A percentile compares a stretch with the other conserved stretches of the same genome.
Conservation (phyloP, 306 rosid genomes). For the Benincasa hispida region DNA sequence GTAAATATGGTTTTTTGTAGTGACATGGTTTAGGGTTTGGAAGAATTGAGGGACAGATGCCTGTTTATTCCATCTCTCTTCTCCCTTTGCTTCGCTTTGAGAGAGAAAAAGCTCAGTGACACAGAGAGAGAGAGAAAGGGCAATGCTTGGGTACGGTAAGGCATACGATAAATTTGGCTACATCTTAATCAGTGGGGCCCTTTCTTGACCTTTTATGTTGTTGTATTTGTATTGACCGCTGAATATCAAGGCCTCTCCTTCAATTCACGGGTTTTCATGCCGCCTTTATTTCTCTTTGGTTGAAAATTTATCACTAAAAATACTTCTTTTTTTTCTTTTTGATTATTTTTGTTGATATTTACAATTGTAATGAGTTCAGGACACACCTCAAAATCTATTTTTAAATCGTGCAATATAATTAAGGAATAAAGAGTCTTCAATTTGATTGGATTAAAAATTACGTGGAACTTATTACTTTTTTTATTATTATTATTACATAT, state of each 20-base stretch:
- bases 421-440: no score
- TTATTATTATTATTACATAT: no score
- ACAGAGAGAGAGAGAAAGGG: neutral
- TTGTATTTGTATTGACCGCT: neutral
- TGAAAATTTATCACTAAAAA: no score
- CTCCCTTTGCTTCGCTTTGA: no score
- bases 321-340: no score
- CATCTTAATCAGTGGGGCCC: neutral
- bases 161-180: neutral
- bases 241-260: no score
- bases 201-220: neutral
- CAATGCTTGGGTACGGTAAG: neutral
- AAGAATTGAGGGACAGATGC: constrained; percentile 1
- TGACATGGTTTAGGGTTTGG: neutral
- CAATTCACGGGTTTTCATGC: neutral
- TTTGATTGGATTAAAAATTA: no score
- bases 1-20: neutral
- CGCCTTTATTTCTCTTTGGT: neutral
- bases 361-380: no score
- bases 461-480: no score
- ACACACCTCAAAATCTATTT: no score
- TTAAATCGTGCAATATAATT: no score
- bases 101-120: neutral
- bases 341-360: no score
- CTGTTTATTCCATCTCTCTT: neutral